phyloP scores from a whole-genome alignment of 2,329 filamentous ascomycete species.

The Orbilia brochopaga region DNA sequence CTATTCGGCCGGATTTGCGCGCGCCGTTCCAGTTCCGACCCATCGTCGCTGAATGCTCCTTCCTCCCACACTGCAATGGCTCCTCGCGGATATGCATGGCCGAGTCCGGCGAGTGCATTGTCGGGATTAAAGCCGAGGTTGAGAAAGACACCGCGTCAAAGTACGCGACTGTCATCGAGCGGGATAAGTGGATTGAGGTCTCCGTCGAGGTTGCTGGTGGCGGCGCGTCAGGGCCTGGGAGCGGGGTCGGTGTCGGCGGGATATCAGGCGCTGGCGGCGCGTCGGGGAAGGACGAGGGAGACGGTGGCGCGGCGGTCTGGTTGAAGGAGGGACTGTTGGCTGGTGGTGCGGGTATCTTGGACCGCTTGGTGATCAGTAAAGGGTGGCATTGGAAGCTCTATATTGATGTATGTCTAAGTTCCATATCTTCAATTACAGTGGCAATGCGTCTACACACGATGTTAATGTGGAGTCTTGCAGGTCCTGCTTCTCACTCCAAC shows the following conservation, averaged over 20 bases:
- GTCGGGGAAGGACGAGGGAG: conserved; percentile 41
- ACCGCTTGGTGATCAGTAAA: conserved; percentile 81
- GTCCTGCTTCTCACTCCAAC: conserved; percentile 90
- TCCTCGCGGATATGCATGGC: conserved; percentile 92
- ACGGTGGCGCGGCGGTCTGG: conserved; percentile 47
- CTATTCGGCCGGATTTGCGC: conserved; percentile 88
- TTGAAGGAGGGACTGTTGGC: conserved; percentile 48
- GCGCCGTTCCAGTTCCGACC: conserved; percentile 85
- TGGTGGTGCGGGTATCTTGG: conserved; percentile 59
- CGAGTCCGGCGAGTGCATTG: conserved; percentile 93
- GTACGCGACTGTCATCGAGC: conserved; percentile 58
- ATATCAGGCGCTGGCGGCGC: conserved; percentile 53
- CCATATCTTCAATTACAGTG: conserved; percentile 35
- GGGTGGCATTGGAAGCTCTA: conserved; percentile 97
- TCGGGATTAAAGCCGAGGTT: conserved; percentile 93
- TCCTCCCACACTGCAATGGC: conserved; percentile 87
- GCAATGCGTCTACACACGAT: neutral
- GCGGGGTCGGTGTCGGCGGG: conserved; percentile 40
- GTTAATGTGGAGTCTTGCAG: conserved; percentile 60
- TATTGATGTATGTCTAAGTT: conserved; percentile 75
- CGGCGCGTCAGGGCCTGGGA: conserved; percentile 71
- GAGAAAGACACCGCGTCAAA: conserved; percentile 66
- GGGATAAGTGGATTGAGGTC: conserved; percentile 79
- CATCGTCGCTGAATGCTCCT: conserved; percentile 84
- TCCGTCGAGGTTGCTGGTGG: conserved; percentile 91